Evolutionary conservation across 768 basidiomycete species (phyloP).

Genomic region (Mycena latifolia): DNA sequence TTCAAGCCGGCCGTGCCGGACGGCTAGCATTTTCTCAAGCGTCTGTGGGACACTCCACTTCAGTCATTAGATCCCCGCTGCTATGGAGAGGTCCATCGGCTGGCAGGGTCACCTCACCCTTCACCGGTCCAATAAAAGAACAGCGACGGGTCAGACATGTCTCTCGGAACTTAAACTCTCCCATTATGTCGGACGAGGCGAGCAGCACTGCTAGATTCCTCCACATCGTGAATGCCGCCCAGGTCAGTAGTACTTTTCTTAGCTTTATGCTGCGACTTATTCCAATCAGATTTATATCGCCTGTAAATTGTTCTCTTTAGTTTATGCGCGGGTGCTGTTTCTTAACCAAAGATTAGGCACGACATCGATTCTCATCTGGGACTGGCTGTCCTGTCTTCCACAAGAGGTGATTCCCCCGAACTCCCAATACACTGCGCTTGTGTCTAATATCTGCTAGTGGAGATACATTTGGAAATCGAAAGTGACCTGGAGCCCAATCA

Average conservation of each 20-base stretch:
- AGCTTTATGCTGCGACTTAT: neutral
- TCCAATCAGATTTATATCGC: slow-evolving; percentile 31
- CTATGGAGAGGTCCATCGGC: too few species aligned
- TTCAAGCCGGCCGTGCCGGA: too few species aligned
- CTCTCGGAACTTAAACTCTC: neutral
- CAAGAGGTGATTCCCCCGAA: slow-evolving; percentile 24
- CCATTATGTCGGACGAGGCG: slow-evolving; percentile 21
- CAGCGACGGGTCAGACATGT: neutral
- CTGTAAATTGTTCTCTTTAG: slow-evolving; percentile 12
- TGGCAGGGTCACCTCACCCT: neutral
- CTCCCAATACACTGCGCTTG: too few species aligned
- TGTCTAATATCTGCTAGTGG: slow-evolving; percentile 16
- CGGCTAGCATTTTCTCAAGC: too few species aligned
- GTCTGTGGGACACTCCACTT: too few species aligned
- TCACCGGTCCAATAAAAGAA: neutral
- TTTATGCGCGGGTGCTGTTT: neutral
- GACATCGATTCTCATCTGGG: slow-evolving; percentile 34
- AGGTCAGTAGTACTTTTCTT: slow-evolving; percentile 3
- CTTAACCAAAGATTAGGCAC: slow-evolving; percentile 20
- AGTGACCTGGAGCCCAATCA: slow-evolving; percentile 26
- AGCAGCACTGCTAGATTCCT: neutral
- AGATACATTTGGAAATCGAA: slow-evolving; percentile 31
- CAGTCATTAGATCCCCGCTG: neutral
- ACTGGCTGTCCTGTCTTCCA: slow-evolving; percentile 37
- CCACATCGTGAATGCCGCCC: slow-evolving; percentile 20